Evolutionary conservation across 1,284 basidiomycete species (phyloP), one percentile per base, ranked within the genome.

Genomic region (Cerioporus squamosus): DNA sequence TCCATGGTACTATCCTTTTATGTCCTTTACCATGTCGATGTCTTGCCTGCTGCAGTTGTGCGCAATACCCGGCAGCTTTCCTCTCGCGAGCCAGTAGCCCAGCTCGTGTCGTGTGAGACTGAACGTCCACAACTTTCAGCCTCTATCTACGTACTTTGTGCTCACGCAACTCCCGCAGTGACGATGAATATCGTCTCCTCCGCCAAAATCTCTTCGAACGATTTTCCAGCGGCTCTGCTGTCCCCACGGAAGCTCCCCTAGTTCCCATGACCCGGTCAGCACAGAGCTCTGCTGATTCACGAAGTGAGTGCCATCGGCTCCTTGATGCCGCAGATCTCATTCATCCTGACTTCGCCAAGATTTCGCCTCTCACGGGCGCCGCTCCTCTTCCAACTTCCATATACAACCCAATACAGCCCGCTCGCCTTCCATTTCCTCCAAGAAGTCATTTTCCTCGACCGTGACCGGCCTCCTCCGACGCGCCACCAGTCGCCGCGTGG

Each of bases 131-230:
- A n/a, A n/a, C 9, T 29, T 29, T 6, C 47, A 39, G 17, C 20
- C 20, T 38, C 33, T n/a, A 6, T 17, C 24, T 22, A 17, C 38
- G 14, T 40, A 20, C 44, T 39, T 46, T 46, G 17, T 24, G 12
- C 36, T 36, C 5, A 14, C 31, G 43, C 15, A 20, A 51, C 44
- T 45, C 7, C 15, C 17, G n/a, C 68, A 91, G 89, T 68, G 87
- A 91, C 68, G 88, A 91, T 65, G 90, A 91, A 69, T 91, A 91
- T 70, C 85, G 90, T 52, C 72, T 91, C 44, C 78, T 92, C 9
- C 84, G 90, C 38, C 88, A 90, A 70, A 89, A 85, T 67, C 75
- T 92, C 44, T 92, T 92, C 62, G 88, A 91, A 67, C 82, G 89
- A 54, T 84, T 90, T 63, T 80, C 88, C 17, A 81, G 77, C 59